phyloP scores from a whole-genome alignment of 768 basidiomycete genomes.

The Amylocystis lapponica region DNA sequence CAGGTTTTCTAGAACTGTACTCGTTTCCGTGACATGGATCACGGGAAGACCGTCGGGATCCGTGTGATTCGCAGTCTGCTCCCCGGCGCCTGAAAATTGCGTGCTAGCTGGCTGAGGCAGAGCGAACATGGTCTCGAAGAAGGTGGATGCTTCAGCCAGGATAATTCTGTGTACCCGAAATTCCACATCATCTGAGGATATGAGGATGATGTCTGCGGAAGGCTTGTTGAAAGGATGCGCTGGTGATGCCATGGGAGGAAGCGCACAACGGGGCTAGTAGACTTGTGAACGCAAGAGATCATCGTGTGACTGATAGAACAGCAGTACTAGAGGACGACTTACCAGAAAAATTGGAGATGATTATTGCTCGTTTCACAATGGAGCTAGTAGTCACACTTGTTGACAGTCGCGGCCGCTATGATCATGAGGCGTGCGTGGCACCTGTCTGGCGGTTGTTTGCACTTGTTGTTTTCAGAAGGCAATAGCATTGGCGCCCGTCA shows the following conservation, averaged over 20 bases:
- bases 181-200: conserved; percentile 10
- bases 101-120: conserved; percentile 23
- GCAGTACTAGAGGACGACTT: too few species aligned
- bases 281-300: neutral
- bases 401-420: too few species aligned
- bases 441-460: too few species aligned
- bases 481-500: too few species aligned
- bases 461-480: too few species aligned
- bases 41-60: neutral
- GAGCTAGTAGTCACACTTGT: too few species aligned
- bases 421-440: too few species aligned
- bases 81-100: conserved; percentile 8
- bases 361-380: too few species aligned
- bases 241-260: neutral
- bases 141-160: conserved; percentile 27
- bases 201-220: conserved; percentile 6
- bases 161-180: conserved; percentile 25
- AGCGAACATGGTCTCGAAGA: conserved; percentile 28
- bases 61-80: neutral
- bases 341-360: too few species aligned
- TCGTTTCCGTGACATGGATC: conserved; percentile 23
- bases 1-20: conserved; percentile 20
- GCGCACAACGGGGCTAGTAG: neutral
- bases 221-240: conserved; percentile 6
- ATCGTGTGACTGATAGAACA: neutral